A percentile compares a stretch with the other conserved stretches of the same genome.
phyloP scores from a whole-genome alignment of 2,329 filamentous ascomycete species.

The Paracamarosporium sp. region DNA sequence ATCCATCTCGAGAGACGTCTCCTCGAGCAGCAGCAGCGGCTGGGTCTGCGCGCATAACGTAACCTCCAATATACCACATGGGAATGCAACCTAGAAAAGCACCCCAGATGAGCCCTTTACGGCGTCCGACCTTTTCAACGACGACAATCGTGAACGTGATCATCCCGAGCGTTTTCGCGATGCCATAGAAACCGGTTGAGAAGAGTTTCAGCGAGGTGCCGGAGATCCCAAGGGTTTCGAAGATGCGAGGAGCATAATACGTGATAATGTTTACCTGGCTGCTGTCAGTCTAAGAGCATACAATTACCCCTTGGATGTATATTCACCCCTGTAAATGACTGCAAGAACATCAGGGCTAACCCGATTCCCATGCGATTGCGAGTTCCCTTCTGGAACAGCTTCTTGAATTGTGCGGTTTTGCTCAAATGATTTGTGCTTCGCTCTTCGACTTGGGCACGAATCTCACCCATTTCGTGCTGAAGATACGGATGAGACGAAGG shows the following conservation, averaged over 20 bases:
- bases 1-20: slow-evolving; percentile 51
- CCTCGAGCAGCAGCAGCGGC: slow-evolving; percentile 52
- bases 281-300: slow-evolving; percentile 10
- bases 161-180: slow-evolving; percentile 48
- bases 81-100: slow-evolving; percentile 57
- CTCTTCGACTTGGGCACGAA: slow-evolving; percentile 46
- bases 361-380: slow-evolving; percentile 48
- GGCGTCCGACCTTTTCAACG: slow-evolving; percentile 49
- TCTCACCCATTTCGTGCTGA: slow-evolving; percentile 58
- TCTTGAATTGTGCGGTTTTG: slow-evolving; percentile 40
- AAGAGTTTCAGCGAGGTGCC: slow-evolving; percentile 51
- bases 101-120: slow-evolving; percentile 55
- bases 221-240: slow-evolving; percentile 54
- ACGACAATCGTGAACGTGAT: slow-evolving; percentile 48
- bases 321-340: slow-evolving; percentile 43
- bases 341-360: slow-evolving; percentile 47
- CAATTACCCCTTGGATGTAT: neutral
- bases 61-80: slow-evolving; percentile 61
- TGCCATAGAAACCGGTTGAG: slow-evolving; percentile 61
- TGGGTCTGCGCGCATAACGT: slow-evolving; percentile 61
- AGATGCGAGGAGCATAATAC: slow-evolving; percentile 47
- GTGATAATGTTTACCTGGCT: slow-evolving; percentile 42
- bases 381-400: slow-evolving; percentile 48
- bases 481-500: slow-evolving; percentile 52
- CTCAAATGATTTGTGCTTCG: slow-evolving; percentile 36